These are phyloP conservation scores for Bacidia rubella DNA, from an alignment of 495 filamentous ascomycete genomes.

Conservation along the genomic window DNA sequence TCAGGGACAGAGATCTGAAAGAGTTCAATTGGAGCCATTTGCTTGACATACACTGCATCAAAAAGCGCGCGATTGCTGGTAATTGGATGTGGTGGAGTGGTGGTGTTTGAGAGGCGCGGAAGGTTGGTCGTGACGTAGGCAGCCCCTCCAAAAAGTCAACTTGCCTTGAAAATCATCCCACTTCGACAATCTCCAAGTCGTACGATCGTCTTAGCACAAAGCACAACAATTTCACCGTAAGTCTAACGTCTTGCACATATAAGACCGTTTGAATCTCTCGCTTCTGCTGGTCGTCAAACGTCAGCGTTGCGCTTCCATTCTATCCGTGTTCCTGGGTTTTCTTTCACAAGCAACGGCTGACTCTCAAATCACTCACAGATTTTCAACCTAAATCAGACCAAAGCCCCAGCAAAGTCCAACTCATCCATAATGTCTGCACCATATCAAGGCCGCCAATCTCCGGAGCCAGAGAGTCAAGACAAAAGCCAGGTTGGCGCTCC, in stretches of 20 bases:
- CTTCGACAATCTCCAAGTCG: background rate
- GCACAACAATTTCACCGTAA: background rate
- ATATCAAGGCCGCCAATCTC: slow-evolving; percentile 65
- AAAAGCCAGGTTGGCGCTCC: slow-evolving; percentile 47
- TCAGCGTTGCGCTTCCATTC: too few relatives aligned
- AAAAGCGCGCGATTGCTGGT: background rate
- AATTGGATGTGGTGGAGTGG: background rate
- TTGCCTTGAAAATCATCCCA: background rate
- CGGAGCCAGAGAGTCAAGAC: slow-evolving; percentile 55
- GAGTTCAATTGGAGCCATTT: slow-evolving; percentile 19
- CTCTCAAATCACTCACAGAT: too few relatives aligned
- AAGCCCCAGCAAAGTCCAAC: too few relatives aligned
- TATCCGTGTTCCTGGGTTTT: too few relatives aligned
- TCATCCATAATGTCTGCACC: slow-evolving; percentile 38
- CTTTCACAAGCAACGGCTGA: too few relatives aligned
- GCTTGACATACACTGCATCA: background rate
- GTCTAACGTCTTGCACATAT: too few relatives aligned
- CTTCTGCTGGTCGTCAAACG: too few relatives aligned
- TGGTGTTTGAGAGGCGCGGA: background rate
- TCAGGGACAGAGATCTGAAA: slow-evolving; percentile 29
- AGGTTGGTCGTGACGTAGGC: background rate
- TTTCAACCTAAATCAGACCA: too few relatives aligned
- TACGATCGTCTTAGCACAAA: background rate
- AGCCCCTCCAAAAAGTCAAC: background rate
- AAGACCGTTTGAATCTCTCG: too few relatives aligned